These are phyloP conservation scores for Sarcomyxa edulis DNA, from an alignment of 768 basidiomycete genomes.

Conservation along the genomic window DNA sequence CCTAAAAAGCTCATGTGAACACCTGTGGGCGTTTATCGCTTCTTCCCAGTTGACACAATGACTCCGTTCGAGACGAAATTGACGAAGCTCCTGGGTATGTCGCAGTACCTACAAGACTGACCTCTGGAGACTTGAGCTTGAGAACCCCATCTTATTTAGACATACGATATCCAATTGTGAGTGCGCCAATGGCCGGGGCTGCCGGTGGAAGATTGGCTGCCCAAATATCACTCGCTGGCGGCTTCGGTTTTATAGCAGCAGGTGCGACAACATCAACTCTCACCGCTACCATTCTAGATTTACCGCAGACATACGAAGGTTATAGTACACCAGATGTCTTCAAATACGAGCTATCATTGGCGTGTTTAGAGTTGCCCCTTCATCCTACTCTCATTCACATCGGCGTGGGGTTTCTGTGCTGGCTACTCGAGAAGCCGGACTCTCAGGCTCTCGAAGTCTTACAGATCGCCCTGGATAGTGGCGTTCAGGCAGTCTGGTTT, in stretches of 20 bases:
- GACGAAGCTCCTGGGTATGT: constrained; percentile 47
- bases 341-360: constrained; percentile 44
- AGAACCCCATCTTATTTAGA: constrained; percentile 25
- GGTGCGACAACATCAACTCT: constrained; percentile 29
- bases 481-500: constrained; percentile 69
- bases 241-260: constrained; percentile 70
- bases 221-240: constrained; percentile 61
- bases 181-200: constrained; percentile 68
- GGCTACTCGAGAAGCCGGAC: constrained; percentile 55
- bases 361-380: constrained; percentile 37
- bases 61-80: constrained; percentile 32
- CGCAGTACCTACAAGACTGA: constrained; percentile 3
- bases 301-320: constrained; percentile 26
- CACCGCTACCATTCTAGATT: constrained; percentile 4
- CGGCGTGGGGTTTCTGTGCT: constrained; percentile 73
- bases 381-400: constrained; percentile 40
- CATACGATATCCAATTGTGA: constrained; percentile 53
- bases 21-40: too few relatives aligned
- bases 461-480: constrained; percentile 43
- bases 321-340: constrained; percentile 41
- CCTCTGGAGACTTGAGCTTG: neutral
- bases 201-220: constrained; percentile 58
- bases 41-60: neutral
- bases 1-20: too few relatives aligned
- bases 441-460: constrained; percentile 37